Percentiles rank a stretch among this genome's conserved stretches.
Conservation (phyloP, 129 eudicot genomes). For the Tanacetum coccineum region DNA sequence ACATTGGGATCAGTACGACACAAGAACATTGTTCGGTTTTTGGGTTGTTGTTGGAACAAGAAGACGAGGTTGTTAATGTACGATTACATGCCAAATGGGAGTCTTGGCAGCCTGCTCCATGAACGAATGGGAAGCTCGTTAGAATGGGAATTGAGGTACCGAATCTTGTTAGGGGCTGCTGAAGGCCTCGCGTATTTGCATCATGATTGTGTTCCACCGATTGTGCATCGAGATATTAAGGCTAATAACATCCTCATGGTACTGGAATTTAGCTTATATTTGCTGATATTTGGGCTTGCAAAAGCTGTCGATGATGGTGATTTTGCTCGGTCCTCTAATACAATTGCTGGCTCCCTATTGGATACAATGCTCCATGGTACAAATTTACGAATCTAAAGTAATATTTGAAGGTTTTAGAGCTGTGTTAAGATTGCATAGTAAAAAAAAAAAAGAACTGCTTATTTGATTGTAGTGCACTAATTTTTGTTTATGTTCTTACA, state of each 20-base stretch:
- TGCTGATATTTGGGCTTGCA: conserved; percentile 93
- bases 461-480: not conserved
- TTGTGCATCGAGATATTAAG: conserved; percentile 87
- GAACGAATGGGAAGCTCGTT: conserved; percentile 58
- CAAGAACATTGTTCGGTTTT: conserved; percentile 79
- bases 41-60: conserved; percentile 87
- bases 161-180: conserved; percentile 71
- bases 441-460: no score
- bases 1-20: conserved; percentile 84
- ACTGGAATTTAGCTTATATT: conserved; percentile 75
- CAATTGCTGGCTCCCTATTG: conserved; percentile 94
- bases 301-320: conserved; percentile 89
- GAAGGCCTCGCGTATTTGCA: conserved; percentile 82
- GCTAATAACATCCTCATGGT: conserved; percentile 92
- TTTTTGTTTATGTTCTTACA: not conserved
- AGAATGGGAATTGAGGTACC: conserved; percentile 85
- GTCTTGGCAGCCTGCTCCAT: conserved; percentile 75
- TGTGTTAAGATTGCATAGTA: no score
- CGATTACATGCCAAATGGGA: conserved; percentile 95
- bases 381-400: not conserved
- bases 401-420: not conserved
- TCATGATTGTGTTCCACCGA: conserved; percentile 89
- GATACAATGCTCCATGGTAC: conserved; percentile 97
- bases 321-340: conserved; percentile 70
- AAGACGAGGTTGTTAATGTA: conserved; percentile 76